These are phyloP conservation scores for Avicennia marina DNA, from an alignment of 257 asterid species.

Conservation along the genomic window DNA sequence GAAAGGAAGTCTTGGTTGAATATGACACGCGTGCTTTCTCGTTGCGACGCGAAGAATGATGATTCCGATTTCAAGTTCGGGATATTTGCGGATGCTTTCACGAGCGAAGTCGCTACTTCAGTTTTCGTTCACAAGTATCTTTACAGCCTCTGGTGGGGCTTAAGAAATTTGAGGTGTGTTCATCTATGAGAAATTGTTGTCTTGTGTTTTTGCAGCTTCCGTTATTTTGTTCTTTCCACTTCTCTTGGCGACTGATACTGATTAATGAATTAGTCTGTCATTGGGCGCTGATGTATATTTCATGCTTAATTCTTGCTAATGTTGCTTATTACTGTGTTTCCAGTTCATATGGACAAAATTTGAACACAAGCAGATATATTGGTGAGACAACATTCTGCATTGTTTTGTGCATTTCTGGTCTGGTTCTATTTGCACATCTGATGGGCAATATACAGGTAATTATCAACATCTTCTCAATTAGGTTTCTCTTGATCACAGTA, in stretches of 20 bases:
- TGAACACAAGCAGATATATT: constrained; percentile 77
- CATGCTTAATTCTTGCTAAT: background rate
- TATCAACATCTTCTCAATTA: background rate
- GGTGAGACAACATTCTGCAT: constrained; percentile 87
- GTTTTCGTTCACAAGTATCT: constrained; percentile 63
- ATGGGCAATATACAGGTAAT: constrained; percentile 96
- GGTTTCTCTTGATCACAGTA: background rate
- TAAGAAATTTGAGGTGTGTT: constrained; percentile 81
- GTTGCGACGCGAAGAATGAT: constrained; percentile 67
- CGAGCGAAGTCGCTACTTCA: constrained; percentile 72
- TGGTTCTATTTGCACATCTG: constrained; percentile 76
- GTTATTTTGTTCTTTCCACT: background rate
- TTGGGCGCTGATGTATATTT: background rate
- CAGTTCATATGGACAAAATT: constrained; percentile 93
- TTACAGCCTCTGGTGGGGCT: constrained; percentile 99
- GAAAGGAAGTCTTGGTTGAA: constrained; percentile 60
- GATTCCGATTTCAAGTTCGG: constrained; percentile 89
- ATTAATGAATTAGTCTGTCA: too few species aligned
- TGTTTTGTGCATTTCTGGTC: constrained; percentile 62
- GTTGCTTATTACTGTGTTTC: constrained; percentile 17
- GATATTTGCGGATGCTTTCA: constrained; percentile 92
- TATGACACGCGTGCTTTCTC: constrained; percentile 41
- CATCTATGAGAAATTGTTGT: background rate
- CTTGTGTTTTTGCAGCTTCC: background rate
- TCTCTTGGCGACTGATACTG: background rate